Evolutionary conservation across 257 asterid genomes (phyloP), one percentile per base, ranked within the genome.

Genomic region (Prunella vulgaris): DNA sequence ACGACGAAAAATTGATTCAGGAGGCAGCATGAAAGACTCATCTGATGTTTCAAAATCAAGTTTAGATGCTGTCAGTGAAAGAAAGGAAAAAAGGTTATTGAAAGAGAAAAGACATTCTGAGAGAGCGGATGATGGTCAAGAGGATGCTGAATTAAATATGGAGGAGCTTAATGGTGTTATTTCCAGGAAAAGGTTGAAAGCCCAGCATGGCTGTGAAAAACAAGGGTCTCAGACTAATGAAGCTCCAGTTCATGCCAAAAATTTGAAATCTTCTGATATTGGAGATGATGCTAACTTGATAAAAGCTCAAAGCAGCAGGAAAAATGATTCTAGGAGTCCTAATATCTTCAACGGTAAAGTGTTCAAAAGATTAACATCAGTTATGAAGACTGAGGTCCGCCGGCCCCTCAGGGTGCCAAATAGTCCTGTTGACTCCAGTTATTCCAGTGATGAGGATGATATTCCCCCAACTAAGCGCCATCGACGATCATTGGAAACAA

Each of bases 391-490:
- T 10, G 88, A 82, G 69, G 77, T 37, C 54, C 42, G 61, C 42
- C 66, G 52, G 51, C 58, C 77, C 21, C 22, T 58, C 35, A 79
- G 77, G 73, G 69, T 73, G 25, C 80, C 77, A 68, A 71, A 78
- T 62, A 59, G 70, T 67, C 58, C 53, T 48, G 30, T 33, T 72
- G 87, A 81, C 46, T 69, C 87, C 49, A 78, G 72, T 68, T 59
- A 61, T 83, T 69, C 78, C 24, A 76, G 80, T 66, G 90, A 85
- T 59, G 96, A 87, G 80, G 96, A 85, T 71, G 83, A 76, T 77
- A 81, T 83, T 12, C 95, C 92, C 63, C 93, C 95, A 54, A 42
- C 84, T 60, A 91, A 91, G 80, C 92, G 92, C 56, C 88, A 66
- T 59, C 85, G 93, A 57, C 81, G 80, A 68, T 85, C 86, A 61